Evolutionary conservation across 139 green algal species (phyloP), one percentile per base, ranked within the genome.

Genomic region (Coelastrella sp.): DNA sequence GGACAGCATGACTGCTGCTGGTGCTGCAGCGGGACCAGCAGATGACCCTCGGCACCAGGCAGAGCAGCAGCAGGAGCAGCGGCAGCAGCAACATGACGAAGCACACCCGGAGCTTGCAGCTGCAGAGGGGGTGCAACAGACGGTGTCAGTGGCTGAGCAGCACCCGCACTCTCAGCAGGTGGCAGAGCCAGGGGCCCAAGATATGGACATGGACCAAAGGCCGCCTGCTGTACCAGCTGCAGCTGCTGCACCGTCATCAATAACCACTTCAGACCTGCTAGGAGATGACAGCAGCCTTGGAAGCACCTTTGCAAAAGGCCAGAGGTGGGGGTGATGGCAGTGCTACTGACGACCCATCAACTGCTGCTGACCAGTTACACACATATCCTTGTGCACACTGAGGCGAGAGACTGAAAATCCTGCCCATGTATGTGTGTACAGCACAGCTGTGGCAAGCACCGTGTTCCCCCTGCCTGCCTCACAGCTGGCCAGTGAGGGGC

Each of bases 51-150:
- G 81, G 59, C 76, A 84, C 76, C 82, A 87, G 35, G 60, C 84
- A 57, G 66, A 81, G 19, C 87, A 92, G 24, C 56, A 90, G 25
- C 78, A 66, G 63, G 63, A 81, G 25, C 74, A 17, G 24, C 24
- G 17, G 24, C 74, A 81, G 10, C 74, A 81, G 25, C 74, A 81
- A 24, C 63, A 14, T 70, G 63, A 14, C 63, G 15, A 70, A 70
- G 12, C 63, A 70, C 12, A 70, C 12, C 74, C 58, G 24, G 10
- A 20, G 76, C 76, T 14, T 59, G 76, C 24, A n/a, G 76, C 76
- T 82, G 76, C 25, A 60, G 5, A 20, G 10, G 27, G 22, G 6
- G 88, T 17, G n/a, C 78, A 85, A 70, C 82, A 60, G 27, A 8
- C 12, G 8, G 7, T 7, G 49, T 49, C 24, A 25, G 12, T 35